Conservation (phyloP, 139 green algal species). For the Limnomonas spitsbergensis region DNA sequence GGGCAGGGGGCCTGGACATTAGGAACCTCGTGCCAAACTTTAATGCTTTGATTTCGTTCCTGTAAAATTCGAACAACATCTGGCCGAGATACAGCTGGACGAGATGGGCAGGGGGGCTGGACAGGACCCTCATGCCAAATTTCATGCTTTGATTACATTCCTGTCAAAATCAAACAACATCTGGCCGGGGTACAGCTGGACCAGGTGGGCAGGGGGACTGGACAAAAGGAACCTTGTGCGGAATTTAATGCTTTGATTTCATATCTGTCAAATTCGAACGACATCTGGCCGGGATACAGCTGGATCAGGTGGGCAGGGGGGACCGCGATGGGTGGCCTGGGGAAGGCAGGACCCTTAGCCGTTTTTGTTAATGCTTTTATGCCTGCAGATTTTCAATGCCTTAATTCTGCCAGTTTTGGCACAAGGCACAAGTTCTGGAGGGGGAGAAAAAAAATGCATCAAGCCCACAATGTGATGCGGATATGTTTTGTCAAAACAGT, state of each 20-base stretch:
- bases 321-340: too few relatives aligned
- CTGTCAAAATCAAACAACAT: slow-evolving; percentile 60
- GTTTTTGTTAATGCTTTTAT: too few relatives aligned
- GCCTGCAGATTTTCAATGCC: too few relatives aligned
- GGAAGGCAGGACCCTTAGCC: too few relatives aligned
- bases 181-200: slow-evolving; percentile 49
- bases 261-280: slow-evolving; percentile 39
- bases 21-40: not conserved
- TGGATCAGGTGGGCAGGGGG: not conserved
- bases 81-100: slow-evolving; percentile 48
- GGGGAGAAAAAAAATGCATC: too few relatives aligned
- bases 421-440: too few relatives aligned
- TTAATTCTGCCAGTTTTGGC: too few relatives aligned
- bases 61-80: slow-evolving; percentile 60
- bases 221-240: not conserved
- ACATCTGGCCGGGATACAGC: slow-evolving; percentile 62
- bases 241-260: not conserved
- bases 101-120: not conserved
- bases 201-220: not conserved
- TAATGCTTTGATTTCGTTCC: not conserved
- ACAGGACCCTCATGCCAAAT: not conserved
- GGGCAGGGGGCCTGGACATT: not conserved
- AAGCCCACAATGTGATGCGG: too few relatives aligned
- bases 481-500: too few relatives aligned
- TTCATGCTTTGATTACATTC: not conserved